Evolutionary conservation across 2,329 filamentous ascomycete species (phyloP).

Genomic region (Sclerotinia spermophila): DNA sequence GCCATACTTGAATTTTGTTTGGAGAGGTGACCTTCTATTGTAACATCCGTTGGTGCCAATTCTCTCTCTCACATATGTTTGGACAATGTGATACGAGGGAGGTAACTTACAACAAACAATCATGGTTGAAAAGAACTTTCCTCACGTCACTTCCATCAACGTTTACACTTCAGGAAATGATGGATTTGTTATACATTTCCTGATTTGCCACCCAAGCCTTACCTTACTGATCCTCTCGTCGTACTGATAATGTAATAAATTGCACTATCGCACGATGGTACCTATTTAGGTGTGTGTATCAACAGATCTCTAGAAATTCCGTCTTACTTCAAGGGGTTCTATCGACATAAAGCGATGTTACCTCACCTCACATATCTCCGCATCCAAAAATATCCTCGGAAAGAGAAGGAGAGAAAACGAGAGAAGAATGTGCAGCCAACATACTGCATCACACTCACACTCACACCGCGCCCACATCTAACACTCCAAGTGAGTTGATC

Average conservation of each 20-base stretch:
- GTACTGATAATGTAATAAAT: neutral
- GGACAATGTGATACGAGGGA: neutral
- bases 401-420: neutral
- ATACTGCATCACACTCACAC: neutral
- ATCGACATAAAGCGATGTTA: slow-evolving; percentile 6
- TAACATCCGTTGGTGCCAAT: neutral
- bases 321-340: slow-evolving; percentile 4
- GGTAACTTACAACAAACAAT: neutral
- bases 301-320: neutral
- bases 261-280: neutral
- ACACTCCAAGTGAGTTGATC: neutral
- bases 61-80: neutral
- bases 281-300: neutral
- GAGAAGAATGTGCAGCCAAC: neutral
- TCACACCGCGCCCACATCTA: neutral
- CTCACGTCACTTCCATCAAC: neutral
- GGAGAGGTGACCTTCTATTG: neutral
- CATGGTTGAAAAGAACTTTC: neutral
- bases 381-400: slow-evolving; percentile 9
- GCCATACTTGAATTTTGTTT: neutral
- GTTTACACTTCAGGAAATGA: neutral
- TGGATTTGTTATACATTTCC: neutral
- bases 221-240: neutral
- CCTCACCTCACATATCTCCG: slow-evolving; percentile 5
- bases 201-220: neutral